phyloP scores from a whole-genome alignment of 306 rosid species.

The Malus orientalis region DNA sequence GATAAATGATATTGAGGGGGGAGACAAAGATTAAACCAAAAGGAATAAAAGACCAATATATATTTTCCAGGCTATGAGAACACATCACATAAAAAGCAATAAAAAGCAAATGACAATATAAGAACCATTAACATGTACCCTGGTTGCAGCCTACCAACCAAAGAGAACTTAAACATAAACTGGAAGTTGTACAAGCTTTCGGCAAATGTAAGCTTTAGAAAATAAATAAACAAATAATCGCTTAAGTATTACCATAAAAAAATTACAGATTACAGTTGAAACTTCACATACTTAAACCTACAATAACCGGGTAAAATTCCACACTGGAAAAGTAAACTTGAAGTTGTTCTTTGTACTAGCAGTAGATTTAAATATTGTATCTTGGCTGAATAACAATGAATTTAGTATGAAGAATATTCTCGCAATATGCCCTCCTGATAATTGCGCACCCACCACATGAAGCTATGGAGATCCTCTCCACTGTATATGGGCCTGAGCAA shows the following conservation, averaged over 20 bases:
- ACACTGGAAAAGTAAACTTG: neutral
- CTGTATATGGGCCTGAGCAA: slow-evolving; percentile 27
- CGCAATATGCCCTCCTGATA: slow-evolving; percentile 23
- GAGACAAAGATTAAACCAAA: slow-evolving; percentile 7
- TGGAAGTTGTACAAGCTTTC: neutral
- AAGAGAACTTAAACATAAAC: neutral
- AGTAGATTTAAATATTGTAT: neutral
- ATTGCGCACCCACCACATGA: slow-evolving; percentile 26
- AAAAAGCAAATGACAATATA: neutral
- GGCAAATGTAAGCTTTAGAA: neutral
- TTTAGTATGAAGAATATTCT: slow-evolving; percentile 15
- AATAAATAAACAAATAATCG: neutral
- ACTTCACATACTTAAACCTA: neutral
- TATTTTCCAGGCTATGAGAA: neutral
- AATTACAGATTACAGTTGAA: neutral
- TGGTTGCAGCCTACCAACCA: neutral
- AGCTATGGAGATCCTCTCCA: slow-evolving; percentile 17
- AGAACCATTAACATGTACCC: neutral
- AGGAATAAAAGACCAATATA: neutral
- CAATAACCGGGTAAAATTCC: neutral
- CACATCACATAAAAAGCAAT: neutral
- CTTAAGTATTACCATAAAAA: neutral
- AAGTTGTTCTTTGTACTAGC: neutral
- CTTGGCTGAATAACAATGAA: slow-evolving; percentile 3
- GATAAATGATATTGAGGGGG: slow-evolving; percentile 7